These are phyloP conservation scores for Botrytis pseudocinerea DNA, from an alignment of 2,329 filamentous ascomycete species.

Conservation along the genomic window DNA sequence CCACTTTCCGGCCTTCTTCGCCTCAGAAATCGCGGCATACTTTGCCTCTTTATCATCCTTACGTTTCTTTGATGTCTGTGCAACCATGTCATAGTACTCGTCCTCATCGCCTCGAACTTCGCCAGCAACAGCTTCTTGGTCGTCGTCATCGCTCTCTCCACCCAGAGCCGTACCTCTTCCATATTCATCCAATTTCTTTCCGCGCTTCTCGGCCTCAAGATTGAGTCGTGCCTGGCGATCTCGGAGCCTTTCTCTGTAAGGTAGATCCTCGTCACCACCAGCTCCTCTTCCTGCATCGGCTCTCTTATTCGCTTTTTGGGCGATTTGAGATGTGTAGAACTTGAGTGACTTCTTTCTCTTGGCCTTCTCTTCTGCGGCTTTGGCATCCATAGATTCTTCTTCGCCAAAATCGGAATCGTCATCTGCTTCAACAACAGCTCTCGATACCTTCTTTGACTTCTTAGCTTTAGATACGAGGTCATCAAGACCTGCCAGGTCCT, in stretches of 20 bases:
- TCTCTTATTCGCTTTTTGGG: conserved; percentile 88
- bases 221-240: conserved; percentile 86
- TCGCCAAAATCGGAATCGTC: conserved; percentile 92
- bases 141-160: conserved; percentile 50
- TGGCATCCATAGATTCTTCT: conserved; percentile 74
- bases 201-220: conserved; percentile 82
- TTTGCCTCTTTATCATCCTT: conserved; percentile 68
- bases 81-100: conserved; percentile 89
- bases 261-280: conserved; percentile 79
- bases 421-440: conserved; percentile 58
- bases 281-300: conserved; percentile 70
- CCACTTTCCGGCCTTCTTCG: conserved; percentile 61
- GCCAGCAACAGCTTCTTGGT: conserved; percentile 47
- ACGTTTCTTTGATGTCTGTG: conserved; percentile 68
- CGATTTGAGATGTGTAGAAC: conserved; percentile 98
- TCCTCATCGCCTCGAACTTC: conserved; percentile 50
- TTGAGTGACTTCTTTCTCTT: conserved; percentile 87
- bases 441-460: conserved; percentile 40
- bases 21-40: conserved; percentile 57
- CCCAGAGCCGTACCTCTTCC: conserved; percentile 65
- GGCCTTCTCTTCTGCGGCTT: conserved; percentile 82
- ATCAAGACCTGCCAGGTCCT: conserved; percentile 47
- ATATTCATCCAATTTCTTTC: conserved; percentile 62
- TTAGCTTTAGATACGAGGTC: conserved; percentile 32
- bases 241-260: conserved; percentile 82